Evolutionary conservation across 179 eudicot genomes (phyloP).

Genomic region (Spinacia oleracea): DNA sequence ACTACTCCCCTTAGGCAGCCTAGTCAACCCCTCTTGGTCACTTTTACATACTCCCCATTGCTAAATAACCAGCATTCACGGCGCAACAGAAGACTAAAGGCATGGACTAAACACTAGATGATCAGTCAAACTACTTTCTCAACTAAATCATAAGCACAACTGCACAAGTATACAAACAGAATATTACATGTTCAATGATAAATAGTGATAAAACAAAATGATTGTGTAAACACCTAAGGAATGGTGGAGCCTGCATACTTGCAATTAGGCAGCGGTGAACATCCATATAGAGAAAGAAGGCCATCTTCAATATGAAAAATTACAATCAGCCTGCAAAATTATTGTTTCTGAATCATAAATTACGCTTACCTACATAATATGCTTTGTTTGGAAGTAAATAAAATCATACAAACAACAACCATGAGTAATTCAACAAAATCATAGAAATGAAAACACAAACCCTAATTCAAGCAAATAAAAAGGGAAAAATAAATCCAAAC

Average conservation of each 20-base stretch:
- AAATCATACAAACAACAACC: too few species aligned
- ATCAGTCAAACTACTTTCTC: constrained; percentile 6
- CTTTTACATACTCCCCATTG: constrained; percentile 94
- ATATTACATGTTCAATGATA: constrained; percentile 97
- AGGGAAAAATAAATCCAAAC: too few species aligned
- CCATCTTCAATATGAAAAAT: constrained; percentile 5
- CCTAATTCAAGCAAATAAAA: too few species aligned
- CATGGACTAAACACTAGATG: constrained; percentile 13
- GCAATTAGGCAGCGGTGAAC: constrained; percentile 9
- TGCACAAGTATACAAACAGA: background rate
- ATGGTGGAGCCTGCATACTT: constrained; percentile 65
- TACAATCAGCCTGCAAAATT: too few species aligned
- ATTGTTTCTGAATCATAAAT: too few species aligned
- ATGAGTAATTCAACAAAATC: too few species aligned
- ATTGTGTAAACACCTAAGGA: constrained; percentile 79
- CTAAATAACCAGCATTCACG: constrained; percentile 99
- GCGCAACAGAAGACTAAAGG: constrained; percentile 82
- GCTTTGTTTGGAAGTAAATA: too few species aligned
- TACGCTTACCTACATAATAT: too few species aligned
- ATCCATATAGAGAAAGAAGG: constrained; percentile 6
- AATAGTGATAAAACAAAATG: constrained; percentile 92
- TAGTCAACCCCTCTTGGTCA: too few species aligned
- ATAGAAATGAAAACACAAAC: too few species aligned
- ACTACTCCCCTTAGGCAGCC: too few species aligned
- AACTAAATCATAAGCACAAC: background rate